phyloP scores from a whole-genome alignment of 2,329 filamentous ascomycete species.

The Cladorrhinum sp. region DNA sequence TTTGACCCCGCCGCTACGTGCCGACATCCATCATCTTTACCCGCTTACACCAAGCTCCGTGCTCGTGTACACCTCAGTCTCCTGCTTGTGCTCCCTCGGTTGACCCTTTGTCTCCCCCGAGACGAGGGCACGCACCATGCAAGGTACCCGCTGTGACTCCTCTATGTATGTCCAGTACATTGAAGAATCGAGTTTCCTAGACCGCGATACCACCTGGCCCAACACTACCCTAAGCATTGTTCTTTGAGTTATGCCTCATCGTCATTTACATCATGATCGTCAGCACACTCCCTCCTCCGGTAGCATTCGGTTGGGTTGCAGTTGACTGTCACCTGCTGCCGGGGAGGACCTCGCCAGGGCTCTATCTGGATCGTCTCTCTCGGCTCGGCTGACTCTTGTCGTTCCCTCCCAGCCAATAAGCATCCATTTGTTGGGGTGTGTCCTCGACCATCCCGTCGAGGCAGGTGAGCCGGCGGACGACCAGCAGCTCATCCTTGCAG shows the following conservation, averaged over 20 bases:
- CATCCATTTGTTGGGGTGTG: slow-evolving; percentile 7
- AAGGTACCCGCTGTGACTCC: slow-evolving; percentile 25
- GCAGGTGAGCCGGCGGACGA: slow-evolving; percentile 14
- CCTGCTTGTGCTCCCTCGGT: slow-evolving; percentile 20
- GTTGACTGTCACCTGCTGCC: background rate
- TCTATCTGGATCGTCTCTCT: slow-evolving; percentile 2
- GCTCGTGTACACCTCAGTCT: background rate
- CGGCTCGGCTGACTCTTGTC: slow-evolving; percentile 14
- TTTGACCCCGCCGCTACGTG: background rate
- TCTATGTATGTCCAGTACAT: background rate
- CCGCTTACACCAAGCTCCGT: slow-evolving; percentile 15
- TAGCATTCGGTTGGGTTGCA: background rate
- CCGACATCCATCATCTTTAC: slow-evolving; percentile 17
- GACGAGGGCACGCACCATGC: slow-evolving; percentile 19
- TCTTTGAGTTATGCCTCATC: background rate
- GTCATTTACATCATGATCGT: background rate
- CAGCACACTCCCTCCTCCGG: background rate
- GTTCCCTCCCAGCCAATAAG: slow-evolving; percentile 15
- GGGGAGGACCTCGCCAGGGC: background rate
- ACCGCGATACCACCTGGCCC: too few species aligned
- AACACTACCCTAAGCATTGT: background rate
- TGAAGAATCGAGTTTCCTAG: too few species aligned
- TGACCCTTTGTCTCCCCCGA: slow-evolving; percentile 21
- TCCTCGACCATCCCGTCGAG: slow-evolving; percentile 11
- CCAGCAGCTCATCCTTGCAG: slow-evolving; percentile 19